A percentile compares a stretch with the other conserved stretches of the same genome.
These are phyloP conservation scores for Amaranthus hypochondriacus DNA, from an alignment of 148 eudicot species.

Conservation along the genomic window DNA sequence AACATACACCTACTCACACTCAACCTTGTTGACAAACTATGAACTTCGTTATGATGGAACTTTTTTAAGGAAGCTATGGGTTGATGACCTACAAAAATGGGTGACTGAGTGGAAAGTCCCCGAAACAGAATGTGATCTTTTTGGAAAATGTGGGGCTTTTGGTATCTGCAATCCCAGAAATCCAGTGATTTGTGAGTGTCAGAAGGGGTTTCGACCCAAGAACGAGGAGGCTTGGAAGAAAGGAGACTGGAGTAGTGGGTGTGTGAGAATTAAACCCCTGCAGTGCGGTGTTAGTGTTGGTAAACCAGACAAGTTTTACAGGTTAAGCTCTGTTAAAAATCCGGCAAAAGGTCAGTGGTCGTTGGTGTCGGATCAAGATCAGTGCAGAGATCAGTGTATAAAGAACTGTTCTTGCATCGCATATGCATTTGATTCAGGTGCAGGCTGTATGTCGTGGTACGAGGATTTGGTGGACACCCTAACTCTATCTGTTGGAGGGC, in stretches of 20 bases:
- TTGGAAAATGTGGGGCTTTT: slow-evolving; percentile 40
- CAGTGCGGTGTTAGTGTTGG: slow-evolving; percentile 28
- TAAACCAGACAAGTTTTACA: slow-evolving; percentile 36
- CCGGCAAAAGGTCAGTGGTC: slow-evolving; percentile 31
- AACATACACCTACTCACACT: too few relatives aligned
- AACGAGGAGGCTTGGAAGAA: slow-evolving; percentile 29
- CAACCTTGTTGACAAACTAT: slow-evolving; percentile 5
- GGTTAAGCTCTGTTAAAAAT: slow-evolving; percentile 26
- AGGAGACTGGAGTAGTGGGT: slow-evolving; percentile 43
- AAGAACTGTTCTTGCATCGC: slow-evolving; percentile 52
- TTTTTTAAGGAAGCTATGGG: slow-evolving; percentile 22
- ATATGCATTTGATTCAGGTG: slow-evolving; percentile 29
- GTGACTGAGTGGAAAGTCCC: neutral
- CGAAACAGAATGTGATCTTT: slow-evolving; percentile 31
- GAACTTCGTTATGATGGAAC: slow-evolving; percentile 19
- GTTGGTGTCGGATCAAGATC: slow-evolving; percentile 24
- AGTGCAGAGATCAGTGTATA: slow-evolving; percentile 32
- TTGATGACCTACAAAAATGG: slow-evolving; percentile 29
- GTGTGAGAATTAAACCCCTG: slow-evolving; percentile 30
- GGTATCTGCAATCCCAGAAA: slow-evolving; percentile 32
- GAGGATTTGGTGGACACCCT: slow-evolving; percentile 40
- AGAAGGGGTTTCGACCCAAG: slow-evolving; percentile 38
- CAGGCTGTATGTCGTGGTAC: slow-evolving; percentile 54
- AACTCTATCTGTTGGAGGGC: slow-evolving; percentile 25
- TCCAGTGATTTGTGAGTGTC: slow-evolving; percentile 37